Percentiles rank a stretch among this genome's conserved stretches.
Evolutionary conservation across 352 stramenopile genomes (phyloP).

Genomic region (Phytophthora fragariaefolia): DNA sequence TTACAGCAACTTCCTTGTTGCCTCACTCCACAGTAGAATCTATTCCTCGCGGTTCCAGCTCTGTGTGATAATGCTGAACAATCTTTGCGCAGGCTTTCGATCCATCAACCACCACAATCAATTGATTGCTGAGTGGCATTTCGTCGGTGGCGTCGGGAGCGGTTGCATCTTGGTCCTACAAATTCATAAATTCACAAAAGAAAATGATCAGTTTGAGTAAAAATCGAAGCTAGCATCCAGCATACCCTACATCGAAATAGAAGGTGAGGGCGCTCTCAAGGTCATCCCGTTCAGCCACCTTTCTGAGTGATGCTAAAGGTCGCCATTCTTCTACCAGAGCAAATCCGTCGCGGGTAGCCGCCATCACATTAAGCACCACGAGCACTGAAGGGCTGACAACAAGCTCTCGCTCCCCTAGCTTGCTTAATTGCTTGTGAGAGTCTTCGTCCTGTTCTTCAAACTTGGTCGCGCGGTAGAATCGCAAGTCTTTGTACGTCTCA

Average conservation of each 20-base stretch:
- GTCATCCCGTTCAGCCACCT: slow-evolving; percentile 63
- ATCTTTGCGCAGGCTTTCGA: slow-evolving; percentile 30
- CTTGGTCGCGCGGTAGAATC: slow-evolving; percentile 53
- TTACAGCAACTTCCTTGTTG: slow-evolving; percentile 5
- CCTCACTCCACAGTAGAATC: background rate
- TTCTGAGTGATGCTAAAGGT: slow-evolving; percentile 55
- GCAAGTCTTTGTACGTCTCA: slow-evolving; percentile 48
- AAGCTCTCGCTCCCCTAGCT: slow-evolving; percentile 69
- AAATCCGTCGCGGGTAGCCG: slow-evolving; percentile 47
- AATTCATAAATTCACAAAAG: slow-evolving; percentile 6
- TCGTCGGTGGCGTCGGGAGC: slow-evolving; percentile 7
- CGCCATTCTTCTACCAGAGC: slow-evolving; percentile 70
- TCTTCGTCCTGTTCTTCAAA: slow-evolving; percentile 40
- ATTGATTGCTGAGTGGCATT: slow-evolving; percentile 11
- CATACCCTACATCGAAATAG: slow-evolving; percentile 69
- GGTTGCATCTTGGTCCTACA: slow-evolving; percentile 10
- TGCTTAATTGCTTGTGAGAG: slow-evolving; percentile 26
- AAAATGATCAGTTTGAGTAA: slow-evolving; percentile 1
- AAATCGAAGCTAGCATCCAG: too few species aligned
- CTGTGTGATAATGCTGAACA: slow-evolving; percentile 31
- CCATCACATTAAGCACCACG: slow-evolving; percentile 54
- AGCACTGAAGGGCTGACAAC: slow-evolving; percentile 65
- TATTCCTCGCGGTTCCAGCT: slow-evolving; percentile 16
- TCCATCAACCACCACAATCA: slow-evolving; percentile 38
- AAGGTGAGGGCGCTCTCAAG: slow-evolving; percentile 76